Evolutionary conservation across 345 rosid species (phyloP), one percentile per base, ranked within the genome.

Genomic region (Eucalyptus curtisii): DNA sequence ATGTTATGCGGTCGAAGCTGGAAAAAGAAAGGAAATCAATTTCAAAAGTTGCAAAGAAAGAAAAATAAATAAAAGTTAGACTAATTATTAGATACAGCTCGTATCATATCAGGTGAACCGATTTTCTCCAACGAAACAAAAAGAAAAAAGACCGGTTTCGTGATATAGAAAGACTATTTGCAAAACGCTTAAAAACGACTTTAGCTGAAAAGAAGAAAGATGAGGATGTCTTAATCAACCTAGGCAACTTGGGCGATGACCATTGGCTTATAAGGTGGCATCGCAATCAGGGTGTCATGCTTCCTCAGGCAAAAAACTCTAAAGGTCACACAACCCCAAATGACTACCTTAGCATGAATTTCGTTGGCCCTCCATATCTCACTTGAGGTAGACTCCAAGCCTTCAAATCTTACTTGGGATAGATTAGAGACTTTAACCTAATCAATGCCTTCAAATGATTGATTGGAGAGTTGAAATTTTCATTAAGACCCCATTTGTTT

Each of bases 301-400:
- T 7, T 30, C 9, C 20, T 14, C 16, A n/a, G 20, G 37, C 10
- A 30, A 64, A 4, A 15, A 14, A 13, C 37, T 64, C 19, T 3
- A 7, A 0, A 2, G 37, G 10, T n/a, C 37, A 4, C 76, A 14
- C 10, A 0, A 14, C 0, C 37, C 19, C 19, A 13, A n/a, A 27
- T 61, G 16, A 13, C 68, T 0, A 1, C 1, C 8, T 3, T 4
- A 3, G 2, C 14, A 27, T 22, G 30, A 61, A 13, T 27, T 61
- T 61, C 16, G 33, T 3, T 13, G 31, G 33, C 71, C 71, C 5
- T 30, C 71, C 71, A 64, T 27, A 4, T 30, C 71, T 64, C 71
- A 64, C 71, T 14, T 64, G 37, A 64, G 71, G 31, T 27, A 61
- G 68, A 6, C 31, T 61, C 8, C 7, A 22, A 55, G 30, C 30